A percentile compares a stretch with the other conserved stretches of the same genome.
These are phyloP conservation scores for Auriscalpium orientale DNA, from an alignment of 768 basidiomycete species.

Conservation along the genomic window DNA sequence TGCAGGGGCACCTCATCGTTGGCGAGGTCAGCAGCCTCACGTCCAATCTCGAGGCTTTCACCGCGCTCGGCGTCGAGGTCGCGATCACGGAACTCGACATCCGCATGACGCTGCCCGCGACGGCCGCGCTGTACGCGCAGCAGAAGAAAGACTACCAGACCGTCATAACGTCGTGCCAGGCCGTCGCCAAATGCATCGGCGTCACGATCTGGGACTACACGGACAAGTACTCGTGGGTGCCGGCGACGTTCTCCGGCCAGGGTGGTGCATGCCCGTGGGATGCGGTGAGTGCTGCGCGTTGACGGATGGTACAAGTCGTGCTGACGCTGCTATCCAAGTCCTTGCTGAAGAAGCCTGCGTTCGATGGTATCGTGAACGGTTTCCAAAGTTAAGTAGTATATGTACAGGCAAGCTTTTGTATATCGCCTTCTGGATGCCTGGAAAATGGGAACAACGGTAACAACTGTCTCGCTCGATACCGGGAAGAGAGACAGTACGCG, in stretches of 20 bases:
- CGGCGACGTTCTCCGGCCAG: constrained; percentile 26
- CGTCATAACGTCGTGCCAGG: constrained; percentile 48
- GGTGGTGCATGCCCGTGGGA: constrained; percentile 26
- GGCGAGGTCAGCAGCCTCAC: constrained; percentile 41
- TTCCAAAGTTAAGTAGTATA: too few species aligned
- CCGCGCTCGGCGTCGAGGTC: constrained; percentile 58
- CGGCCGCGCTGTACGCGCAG: constrained; percentile 39
- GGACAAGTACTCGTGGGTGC: constrained; percentile 34
- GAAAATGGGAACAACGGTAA: neutral
- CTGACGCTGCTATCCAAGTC: constrained; percentile 3
- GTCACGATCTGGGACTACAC: constrained; percentile 37
- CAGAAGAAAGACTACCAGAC: constrained; percentile 52
- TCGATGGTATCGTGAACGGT: constrained; percentile 32
- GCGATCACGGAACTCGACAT: constrained; percentile 66
- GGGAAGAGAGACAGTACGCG: too few species aligned
- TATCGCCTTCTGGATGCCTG: neutral
- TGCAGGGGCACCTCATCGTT: constrained; percentile 54
- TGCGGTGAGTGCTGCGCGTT: constrained; percentile 13
- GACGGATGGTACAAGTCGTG: neutral
- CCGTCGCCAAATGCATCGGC: constrained; percentile 27
- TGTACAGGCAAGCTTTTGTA: too few species aligned
- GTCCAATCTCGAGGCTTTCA: constrained; percentile 42
- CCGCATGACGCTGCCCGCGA: constrained; percentile 48
- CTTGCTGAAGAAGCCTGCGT: constrained; percentile 37
- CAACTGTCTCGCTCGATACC: too few species aligned